A percentile compares a stretch with the other conserved stretches of the same genome.
Evolutionary conservation across 176 grass and related monocot species (phyloP).

Genomic region (Elaeis guineensis): DNA sequence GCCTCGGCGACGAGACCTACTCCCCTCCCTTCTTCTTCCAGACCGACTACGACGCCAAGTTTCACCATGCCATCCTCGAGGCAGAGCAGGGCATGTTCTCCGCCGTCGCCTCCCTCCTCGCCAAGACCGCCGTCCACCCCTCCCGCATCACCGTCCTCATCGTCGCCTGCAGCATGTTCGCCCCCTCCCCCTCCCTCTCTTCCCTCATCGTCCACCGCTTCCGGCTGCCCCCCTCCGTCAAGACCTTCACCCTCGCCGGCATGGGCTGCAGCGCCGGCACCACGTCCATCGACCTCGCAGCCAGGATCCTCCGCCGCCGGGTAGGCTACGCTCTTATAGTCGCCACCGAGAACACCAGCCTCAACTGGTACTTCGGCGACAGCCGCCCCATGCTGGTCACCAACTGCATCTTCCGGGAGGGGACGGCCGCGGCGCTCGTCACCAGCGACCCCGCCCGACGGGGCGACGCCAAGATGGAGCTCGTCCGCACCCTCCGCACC

Average conservation of each 20-base stretch:
- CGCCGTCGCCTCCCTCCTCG: conserved; percentile 38
- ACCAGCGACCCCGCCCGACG: conserved; percentile 41
- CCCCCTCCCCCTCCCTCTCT: conserved; percentile 46
- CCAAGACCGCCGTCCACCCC: conserved; percentile 43
- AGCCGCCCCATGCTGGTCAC: conserved; percentile 93
- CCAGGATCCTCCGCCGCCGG: conserved; percentile 29
- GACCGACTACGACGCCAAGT: conserved; percentile 33
- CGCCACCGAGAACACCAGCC: conserved; percentile 68
- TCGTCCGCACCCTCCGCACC: conserved; percentile 65
- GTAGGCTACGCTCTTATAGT: conserved; percentile 65
- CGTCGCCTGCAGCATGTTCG: conserved; percentile 71
- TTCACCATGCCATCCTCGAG: conserved; percentile 38
- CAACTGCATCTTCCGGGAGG: conserved; percentile 90
- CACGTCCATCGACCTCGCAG: conserved; percentile 55
- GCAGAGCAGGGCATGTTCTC: conserved; percentile 67
- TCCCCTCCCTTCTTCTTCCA: conserved; percentile 58
- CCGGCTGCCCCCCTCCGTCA: conserved; percentile 26
- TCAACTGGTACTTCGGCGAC: conserved; percentile 90
- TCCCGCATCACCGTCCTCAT: conserved; percentile 37
- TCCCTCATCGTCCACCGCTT: conserved; percentile 47
- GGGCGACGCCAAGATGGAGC: conserved; percentile 53
- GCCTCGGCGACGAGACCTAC: conserved; percentile 70
- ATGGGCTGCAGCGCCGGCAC: conserved; percentile 80
- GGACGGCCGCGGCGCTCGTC: conserved; percentile 50
- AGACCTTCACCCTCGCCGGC: conserved; percentile 57